These are phyloP conservation scores for Neurospora sp. DNA, from an alignment of 495 filamentous ascomycete species.

Conservation along the genomic window DNA sequence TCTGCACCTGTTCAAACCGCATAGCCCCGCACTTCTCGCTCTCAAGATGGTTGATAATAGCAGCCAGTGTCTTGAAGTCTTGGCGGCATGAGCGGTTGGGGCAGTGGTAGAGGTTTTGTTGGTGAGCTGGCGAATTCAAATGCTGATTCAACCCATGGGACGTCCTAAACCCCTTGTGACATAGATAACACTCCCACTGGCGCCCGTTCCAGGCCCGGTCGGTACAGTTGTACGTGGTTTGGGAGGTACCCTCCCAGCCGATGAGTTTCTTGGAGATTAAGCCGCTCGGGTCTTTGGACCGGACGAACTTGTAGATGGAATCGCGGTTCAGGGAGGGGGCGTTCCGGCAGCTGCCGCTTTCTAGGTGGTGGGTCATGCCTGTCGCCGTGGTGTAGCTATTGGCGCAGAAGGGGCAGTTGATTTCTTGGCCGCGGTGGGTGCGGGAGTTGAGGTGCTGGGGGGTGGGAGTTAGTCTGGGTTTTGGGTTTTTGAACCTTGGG, in stretches of 20 bases:
- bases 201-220: constrained; percentile 15
- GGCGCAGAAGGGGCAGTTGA: constrained; percentile 25
- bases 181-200: constrained; percentile 25
- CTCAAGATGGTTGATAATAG: constrained; percentile 45
- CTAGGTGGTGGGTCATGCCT: constrained; percentile 24
- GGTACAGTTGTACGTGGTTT: constrained; percentile 12
- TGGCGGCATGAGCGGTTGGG: constrained; percentile 34
- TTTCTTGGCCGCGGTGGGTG: constrained; percentile 14
- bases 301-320: constrained; percentile 19
- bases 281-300: constrained; percentile 20
- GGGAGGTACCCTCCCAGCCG: constrained; percentile 11
- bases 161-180: constrained; percentile 11
- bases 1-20: constrained; percentile 39
- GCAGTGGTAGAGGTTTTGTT: constrained; percentile 44
- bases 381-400: constrained; percentile 16
- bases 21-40: constrained; percentile 42
- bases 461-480: not conserved
- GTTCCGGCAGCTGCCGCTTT: constrained; percentile 14
- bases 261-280: constrained; percentile 26
- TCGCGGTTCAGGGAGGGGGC: constrained; percentile 18
- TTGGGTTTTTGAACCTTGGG: not conserved
- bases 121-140: constrained; percentile 27
- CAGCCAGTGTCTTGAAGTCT: constrained; percentile 39
- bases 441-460: constrained; percentile 21
- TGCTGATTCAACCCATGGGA: constrained; percentile 19